These are phyloP conservation scores for Diutina pseudorugosa DNA, from an alignment of 1,139 yeast species.

Conservation along the genomic window DNA sequence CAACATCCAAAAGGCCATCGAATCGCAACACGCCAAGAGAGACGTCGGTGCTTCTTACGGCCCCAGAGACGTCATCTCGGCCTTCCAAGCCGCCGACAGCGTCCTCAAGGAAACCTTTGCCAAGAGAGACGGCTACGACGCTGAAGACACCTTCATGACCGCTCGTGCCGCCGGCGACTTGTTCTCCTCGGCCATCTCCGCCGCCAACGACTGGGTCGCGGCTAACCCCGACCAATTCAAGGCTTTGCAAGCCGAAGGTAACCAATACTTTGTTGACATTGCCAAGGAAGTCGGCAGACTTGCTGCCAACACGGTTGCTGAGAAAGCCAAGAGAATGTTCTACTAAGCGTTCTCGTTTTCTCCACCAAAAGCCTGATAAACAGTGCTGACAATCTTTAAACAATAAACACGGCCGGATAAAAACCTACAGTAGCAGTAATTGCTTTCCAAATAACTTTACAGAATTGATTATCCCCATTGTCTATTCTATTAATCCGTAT, in stretches of 20 bases:
- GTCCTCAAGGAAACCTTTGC: background rate
- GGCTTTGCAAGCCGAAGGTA: background rate
- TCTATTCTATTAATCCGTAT: background rate
- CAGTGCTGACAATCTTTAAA: background rate
- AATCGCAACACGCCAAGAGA: background rate
- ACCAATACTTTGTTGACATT: background rate
- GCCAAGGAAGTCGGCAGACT: background rate
- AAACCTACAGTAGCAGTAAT: too few species aligned
- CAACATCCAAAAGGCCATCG: background rate
- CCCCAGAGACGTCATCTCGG: background rate
- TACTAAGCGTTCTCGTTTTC: background rate
- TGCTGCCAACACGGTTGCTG: background rate
- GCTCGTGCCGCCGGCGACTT: background rate
- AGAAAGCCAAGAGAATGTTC: background rate
- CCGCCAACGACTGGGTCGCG: background rate
- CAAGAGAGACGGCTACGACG: background rate
- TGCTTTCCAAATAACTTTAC: too few species aligned
- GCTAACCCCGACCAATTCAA: background rate
- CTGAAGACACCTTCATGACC: conserved; percentile 2
- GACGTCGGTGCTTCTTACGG: background rate
- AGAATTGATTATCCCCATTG: background rate
- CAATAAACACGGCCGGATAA: background rate
- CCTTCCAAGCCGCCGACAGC: background rate
- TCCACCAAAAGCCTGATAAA: background rate
- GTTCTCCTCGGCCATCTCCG: background rate